Evolutionary conservation across 1,284 basidiomycete species (phyloP).

Genomic region (Tremellales sp.): DNA sequence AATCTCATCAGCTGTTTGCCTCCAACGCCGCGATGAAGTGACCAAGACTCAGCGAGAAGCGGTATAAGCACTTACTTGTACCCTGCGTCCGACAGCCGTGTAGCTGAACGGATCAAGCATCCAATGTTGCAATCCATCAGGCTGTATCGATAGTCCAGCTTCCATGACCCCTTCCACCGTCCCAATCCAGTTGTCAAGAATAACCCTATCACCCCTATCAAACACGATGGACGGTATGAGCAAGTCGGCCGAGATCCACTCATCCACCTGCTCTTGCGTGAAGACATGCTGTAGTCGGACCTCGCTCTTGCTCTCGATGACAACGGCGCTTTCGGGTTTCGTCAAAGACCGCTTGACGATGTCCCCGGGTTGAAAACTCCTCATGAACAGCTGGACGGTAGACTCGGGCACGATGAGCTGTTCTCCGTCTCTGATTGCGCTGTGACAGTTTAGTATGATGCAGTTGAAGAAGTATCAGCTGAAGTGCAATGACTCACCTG

Average conservation of each 20-base stretch:
- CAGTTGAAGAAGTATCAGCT: background rate
- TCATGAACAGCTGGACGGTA: constrained; percentile 68
- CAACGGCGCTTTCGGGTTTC: constrained; percentile 71
- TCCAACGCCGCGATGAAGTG: too few relatives aligned
- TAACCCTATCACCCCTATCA: constrained; percentile 73
- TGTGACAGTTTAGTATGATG: background rate
- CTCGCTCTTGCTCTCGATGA: constrained; percentile 60
- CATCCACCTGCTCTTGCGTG: constrained; percentile 58
- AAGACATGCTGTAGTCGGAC: constrained; percentile 72
- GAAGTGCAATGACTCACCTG: constrained; percentile 43
- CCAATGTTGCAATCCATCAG: constrained; percentile 45
- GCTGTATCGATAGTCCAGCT: constrained; percentile 60
- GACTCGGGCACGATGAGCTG: constrained; percentile 70
- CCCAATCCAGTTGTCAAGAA: constrained; percentile 82
- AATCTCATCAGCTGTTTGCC: too few relatives aligned
- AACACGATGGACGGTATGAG: constrained; percentile 54
- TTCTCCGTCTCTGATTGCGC: constrained; percentile 47
- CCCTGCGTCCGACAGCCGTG: constrained; percentile 32
- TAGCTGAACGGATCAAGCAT: background rate
- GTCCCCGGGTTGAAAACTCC: constrained; percentile 72
- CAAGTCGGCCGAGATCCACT: constrained; percentile 62
- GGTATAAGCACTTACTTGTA: constrained; percentile 21
- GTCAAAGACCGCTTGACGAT: constrained; percentile 74
- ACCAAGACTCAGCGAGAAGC: constrained; percentile 18
- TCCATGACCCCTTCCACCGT: constrained; percentile 55